Conservation (phyloP, 2,329 filamentous ascomycete genomes). For the Verruconis gallopava region DNA sequence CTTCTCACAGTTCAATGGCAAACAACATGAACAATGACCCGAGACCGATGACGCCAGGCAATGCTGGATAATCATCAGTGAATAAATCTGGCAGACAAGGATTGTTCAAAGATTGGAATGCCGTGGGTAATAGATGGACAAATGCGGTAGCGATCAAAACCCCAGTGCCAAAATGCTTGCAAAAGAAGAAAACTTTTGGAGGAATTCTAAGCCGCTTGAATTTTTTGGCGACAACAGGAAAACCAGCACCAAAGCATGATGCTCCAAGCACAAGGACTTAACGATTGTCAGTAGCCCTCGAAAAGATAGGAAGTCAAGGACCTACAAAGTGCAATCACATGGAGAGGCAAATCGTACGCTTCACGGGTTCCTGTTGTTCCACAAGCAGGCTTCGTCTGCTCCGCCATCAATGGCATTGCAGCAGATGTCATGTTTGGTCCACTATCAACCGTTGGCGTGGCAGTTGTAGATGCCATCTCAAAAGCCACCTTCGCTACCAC, state of each 20-base stretch:
- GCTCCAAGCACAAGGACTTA: conserved; percentile 6
- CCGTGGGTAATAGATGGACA: conserved; percentile 56
- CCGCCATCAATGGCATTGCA: not conserved
- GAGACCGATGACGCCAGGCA: conserved; percentile 56
- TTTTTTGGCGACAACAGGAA: conserved; percentile 33
- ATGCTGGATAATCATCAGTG: conserved; percentile 45
- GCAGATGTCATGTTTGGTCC: conserved; percentile 3
- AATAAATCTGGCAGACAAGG: conserved; percentile 46
- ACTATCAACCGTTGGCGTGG: not conserved
- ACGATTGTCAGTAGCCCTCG: not conserved
- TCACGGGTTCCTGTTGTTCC: conserved; percentile 19
- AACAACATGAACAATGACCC: conserved; percentile 48
- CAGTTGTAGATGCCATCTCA: no score
- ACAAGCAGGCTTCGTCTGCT: conserved; percentile 21
- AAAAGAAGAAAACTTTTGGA: conserved; percentile 45
- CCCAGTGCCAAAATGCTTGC: conserved; percentile 55
- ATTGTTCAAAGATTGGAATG: conserved; percentile 36
- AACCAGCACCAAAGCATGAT: conserved; percentile 16
- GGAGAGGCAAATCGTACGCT: conserved; percentile 25
- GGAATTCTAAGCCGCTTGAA: conserved; percentile 47
- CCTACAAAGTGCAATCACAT: conserved; percentile 27
- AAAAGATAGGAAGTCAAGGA: conserved; percentile 9
- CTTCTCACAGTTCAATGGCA: conserved; percentile 46
- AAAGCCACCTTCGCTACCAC: no score
- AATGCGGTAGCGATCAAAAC: conserved; percentile 81